These are phyloP conservation scores for Fusarium sterilihyphosum DNA, from an alignment of 2,329 filamentous ascomycete genomes.

Conservation along the genomic window DNA sequence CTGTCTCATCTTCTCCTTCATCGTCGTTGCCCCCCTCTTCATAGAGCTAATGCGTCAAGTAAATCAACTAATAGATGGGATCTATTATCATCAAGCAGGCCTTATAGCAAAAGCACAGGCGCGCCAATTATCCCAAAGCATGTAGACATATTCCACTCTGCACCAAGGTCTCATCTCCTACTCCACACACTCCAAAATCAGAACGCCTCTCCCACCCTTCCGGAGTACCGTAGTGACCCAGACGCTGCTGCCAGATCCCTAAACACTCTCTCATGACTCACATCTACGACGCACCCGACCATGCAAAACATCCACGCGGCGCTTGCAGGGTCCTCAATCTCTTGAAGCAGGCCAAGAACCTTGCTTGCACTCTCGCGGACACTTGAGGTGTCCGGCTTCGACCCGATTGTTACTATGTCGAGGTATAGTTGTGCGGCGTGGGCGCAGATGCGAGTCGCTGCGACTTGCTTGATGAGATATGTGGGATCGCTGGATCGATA, in stretches of 20 bases:
- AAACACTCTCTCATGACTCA: rapidly evolving
- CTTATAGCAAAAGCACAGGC: not conserved
- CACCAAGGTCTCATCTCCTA: not conserved
- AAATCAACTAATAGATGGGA: rapidly evolving
- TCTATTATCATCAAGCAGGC: rapidly evolving
- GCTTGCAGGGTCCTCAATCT: not conserved
- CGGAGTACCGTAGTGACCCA: not conserved
- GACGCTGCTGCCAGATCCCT: not conserved
- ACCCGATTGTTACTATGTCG: not conserved
- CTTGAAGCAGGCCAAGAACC: not conserved
- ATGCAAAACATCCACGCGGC: not conserved
- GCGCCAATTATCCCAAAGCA: not conserved
- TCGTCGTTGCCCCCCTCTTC: too few relatives aligned
- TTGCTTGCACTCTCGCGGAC: not conserved
- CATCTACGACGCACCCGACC: not conserved
- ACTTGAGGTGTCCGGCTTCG: not conserved
- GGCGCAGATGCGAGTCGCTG: not conserved
- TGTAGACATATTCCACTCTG: not conserved
- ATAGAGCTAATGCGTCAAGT: not conserved
- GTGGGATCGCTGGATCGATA: not conserved
- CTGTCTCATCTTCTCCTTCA: too few relatives aligned
- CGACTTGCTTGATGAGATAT: not conserved
- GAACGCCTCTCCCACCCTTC: not conserved
- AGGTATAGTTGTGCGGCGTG: not conserved
- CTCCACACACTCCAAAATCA: not conserved